Base-by-base conservation (phyloP, 129 eudicot genomes). In the Centrapalus pauciflorus region DNA sequence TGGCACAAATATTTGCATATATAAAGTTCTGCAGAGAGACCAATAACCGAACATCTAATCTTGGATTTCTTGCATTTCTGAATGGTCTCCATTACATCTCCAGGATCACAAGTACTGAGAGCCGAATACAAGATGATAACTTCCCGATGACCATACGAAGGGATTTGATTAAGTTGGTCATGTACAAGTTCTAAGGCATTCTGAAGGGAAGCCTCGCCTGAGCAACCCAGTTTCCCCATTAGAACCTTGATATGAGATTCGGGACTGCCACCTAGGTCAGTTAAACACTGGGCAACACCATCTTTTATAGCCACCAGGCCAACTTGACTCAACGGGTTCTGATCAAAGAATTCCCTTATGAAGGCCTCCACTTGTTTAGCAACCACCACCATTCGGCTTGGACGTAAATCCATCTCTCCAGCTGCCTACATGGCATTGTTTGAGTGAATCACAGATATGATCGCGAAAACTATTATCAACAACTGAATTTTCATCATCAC, bases 221-320 rank as follows among this genome's bases (percentile, higher is more conserved):
- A 89, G 77, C 99, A 83, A 68, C 77, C 90, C 55, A 93, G 81
- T 79, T 93, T 93, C 25, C 85, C 90, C 92, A 84, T 76, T 77
- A 93, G 66, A 24, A 90, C 93, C 67, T 89, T 88, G 59, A 93
- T 82, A 80, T 93, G 99, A 33, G 99, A 82, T 77, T 93, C 99
- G 1, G 99, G 99, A 65, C 99, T 93, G 49, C 99, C 99, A 77
- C 96, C 99, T 16, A 93, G 91, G 62, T 89, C 93, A 0, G 96
- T 93, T 64, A 93, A 77, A 73, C 92, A 85, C 48, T 85, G 78
- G 48, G 99, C 96, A 60, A 93, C 80, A 25, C 99, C 99, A 41
- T 93, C 95, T 78, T 89, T 93, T 33, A 93, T 80, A 51, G 71
- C 57, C n/a, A 89, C 82, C 8, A 93, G 67, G 17, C 99, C 99